phyloP scores from a whole-genome alignment of 768 basidiomycete genomes.

The Mycena epipterygia region DNA sequence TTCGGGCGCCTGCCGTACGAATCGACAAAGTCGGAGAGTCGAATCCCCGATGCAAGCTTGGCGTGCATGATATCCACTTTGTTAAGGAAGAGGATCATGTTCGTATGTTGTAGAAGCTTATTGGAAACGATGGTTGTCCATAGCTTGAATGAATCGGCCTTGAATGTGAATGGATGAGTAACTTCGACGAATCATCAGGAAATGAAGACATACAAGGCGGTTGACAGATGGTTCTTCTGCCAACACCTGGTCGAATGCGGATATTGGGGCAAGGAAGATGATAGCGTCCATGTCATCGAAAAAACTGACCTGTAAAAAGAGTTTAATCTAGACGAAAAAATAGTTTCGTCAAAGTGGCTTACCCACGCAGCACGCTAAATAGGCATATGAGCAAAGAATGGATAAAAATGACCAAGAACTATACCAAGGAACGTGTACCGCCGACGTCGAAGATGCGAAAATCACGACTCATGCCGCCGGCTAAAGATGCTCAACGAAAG shows the following conservation, averaged over 20 bases:
- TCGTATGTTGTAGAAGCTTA: constrained; percentile 70
- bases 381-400: constrained; percentile 7
- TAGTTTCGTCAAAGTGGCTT: constrained; percentile 53
- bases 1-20: constrained; percentile 79
- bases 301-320: constrained; percentile 77
- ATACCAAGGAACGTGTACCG: constrained; percentile 77
- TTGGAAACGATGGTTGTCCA: constrained; percentile 79
- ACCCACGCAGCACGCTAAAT: constrained; percentile 68
- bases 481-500: constrained; percentile 42
- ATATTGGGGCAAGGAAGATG: constrained; percentile 82
- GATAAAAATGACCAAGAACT: constrained; percentile 23
- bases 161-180: neutral
- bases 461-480: constrained; percentile 64
- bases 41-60: constrained; percentile 74
- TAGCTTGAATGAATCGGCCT: constrained; percentile 76
- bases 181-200: neutral
- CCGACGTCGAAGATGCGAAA: constrained; percentile 81
- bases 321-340: no score
- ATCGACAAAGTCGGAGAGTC: constrained; percentile 70
- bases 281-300: constrained; percentile 76
- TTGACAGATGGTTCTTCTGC: constrained; percentile 75
- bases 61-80: constrained; percentile 75
- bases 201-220: constrained; percentile 62
- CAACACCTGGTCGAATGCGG: constrained; percentile 78
- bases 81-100: constrained; percentile 84